Evolutionary conservation across 2,329 filamentous ascomycete species (phyloP), one percentile per base, ranked within the genome.

Genomic region (Ophiognomonia clavigignenti-juglandacearum): DNA sequence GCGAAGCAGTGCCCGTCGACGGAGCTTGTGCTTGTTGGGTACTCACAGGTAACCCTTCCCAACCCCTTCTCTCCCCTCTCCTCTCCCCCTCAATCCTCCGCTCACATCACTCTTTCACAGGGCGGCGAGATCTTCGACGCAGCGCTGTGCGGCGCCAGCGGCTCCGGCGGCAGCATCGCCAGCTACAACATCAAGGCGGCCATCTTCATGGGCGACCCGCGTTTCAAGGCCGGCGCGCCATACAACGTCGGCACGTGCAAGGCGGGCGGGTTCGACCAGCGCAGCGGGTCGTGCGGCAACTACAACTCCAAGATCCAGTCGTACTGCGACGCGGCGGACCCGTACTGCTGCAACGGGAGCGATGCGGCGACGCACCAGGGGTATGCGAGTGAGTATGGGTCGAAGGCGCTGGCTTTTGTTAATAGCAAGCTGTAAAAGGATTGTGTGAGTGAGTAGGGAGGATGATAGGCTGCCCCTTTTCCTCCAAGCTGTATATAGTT

Each of bases 11-110:
- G 80, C 57, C 80, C 81, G 9, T 64, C 61, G 56, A 76, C 78
- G 6, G 64, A 80, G 57, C 66, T 84, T 27, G 77, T 83, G 6
- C 63, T 83, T 26, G 75, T 83, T 31, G 81, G 80, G 29, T 84
- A 84, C 61, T 82, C 77, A 7, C 79, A 82, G 73, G 80, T 80
- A 38, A 78, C 74, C 35, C 76, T 83, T 63, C 82, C 83, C 54
- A 14, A 10, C n/a, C n/a, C n/a, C 29, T 14, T 14, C 29, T 14
- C 29, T 14, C 9, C 6, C 10, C 16, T 10, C 16, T 6, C 5
- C 10, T 32, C 13, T 32, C 73, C 80, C 60, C 78, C 83, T 54
- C 75, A 80, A 51, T 10, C 24, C 2, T 29, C 7, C n/a, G n/a
- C n/a, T n/a, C n/a, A n/a, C n/a, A n/a, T 29, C 8, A 29, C 26